Percentiles rank a stretch among this genome's conserved stretches.
Conservation (phyloP, 192 early-diverging fungal species). For the Phycomyces blakesleeanus region DNA sequence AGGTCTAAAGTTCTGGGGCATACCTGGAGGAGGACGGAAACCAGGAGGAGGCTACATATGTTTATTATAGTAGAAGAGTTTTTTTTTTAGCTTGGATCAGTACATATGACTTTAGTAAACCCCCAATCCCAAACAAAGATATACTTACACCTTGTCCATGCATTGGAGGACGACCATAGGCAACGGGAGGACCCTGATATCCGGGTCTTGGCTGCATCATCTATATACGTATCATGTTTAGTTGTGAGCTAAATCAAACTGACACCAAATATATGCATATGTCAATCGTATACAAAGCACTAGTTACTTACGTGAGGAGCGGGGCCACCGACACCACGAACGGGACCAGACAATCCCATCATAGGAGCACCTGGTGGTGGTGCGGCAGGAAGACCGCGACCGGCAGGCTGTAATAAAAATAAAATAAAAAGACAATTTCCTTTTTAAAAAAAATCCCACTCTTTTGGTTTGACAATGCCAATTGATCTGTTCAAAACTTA, state of each 20-base stretch:
- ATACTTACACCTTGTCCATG: slow-evolving; percentile 53
- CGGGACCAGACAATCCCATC: slow-evolving; percentile 78
- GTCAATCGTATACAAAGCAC: neutral
- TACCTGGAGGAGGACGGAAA: slow-evolving; percentile 60
- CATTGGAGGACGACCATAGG: slow-evolving; percentile 67
- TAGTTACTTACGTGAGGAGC: slow-evolving; percentile 52
- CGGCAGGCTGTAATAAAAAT: slow-evolving; percentile 58
- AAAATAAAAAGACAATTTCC: slow-evolving; percentile 3
- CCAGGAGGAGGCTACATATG: slow-evolving; percentile 57
- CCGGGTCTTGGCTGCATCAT: slow-evolving; percentile 86
- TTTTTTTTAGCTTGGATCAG: no score
- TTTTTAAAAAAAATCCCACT: neutral
- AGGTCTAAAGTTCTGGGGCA: slow-evolving; percentile 48
- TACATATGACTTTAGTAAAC: neutral
- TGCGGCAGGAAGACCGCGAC: slow-evolving; percentile 53
- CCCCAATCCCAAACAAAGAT: slow-evolving; percentile 12
- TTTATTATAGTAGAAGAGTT: no score
- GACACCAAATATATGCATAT: slow-evolving; percentile 1
- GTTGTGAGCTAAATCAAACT: neutral
- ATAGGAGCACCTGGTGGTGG: slow-evolving; percentile 40
- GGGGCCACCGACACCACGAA: slow-evolving; percentile 96
- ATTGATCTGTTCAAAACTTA: slow-evolving; percentile 12
- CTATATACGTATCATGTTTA: slow-evolving; percentile 1
- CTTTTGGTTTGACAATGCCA: neutral
- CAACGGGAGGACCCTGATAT: slow-evolving; percentile 66